These are phyloP conservation scores for Zalaria sp. DNA, from an alignment of 2,329 filamentous ascomycete species.

Conservation along the genomic window DNA sequence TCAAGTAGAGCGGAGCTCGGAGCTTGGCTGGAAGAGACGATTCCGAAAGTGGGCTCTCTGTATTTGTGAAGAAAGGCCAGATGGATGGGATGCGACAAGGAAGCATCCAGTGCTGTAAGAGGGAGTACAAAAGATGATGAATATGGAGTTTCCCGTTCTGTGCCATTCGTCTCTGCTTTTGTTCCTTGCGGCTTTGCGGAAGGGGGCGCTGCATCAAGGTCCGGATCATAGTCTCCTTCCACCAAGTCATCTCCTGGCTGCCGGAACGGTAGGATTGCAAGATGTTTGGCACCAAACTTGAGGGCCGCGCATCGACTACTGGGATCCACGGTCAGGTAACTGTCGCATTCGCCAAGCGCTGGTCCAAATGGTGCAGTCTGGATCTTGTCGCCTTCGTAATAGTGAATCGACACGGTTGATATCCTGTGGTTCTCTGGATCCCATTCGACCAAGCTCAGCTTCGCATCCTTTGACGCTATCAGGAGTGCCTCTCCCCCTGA, in stretches of 20 bases:
- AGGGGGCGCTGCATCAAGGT: slow-evolving; percentile 31
- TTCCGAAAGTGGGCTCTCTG: slow-evolving; percentile 91
- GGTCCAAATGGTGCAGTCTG: slow-evolving; percentile 71
- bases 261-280: slow-evolving; percentile 88
- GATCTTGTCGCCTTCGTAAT: slow-evolving; percentile 89
- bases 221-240: slow-evolving; percentile 82
- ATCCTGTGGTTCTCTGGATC: slow-evolving; percentile 67
- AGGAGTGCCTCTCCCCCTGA: slow-evolving; percentile 75
- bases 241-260: slow-evolving; percentile 76
- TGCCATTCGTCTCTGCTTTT: slow-evolving; percentile 19
- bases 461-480: slow-evolving; percentile 77
- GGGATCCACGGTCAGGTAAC: slow-evolving; percentile 76
- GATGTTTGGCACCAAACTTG: slow-evolving; percentile 76
- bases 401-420: slow-evolving; percentile 87
- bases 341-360: slow-evolving; percentile 60
- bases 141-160: slow-evolving; percentile 50
- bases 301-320: slow-evolving; percentile 86
- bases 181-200: slow-evolving; percentile 10
- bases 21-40: slow-evolving; percentile 64
- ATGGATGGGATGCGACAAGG: slow-evolving; percentile 76
- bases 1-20: slow-evolving; percentile 59
- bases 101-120: slow-evolving; percentile 75
- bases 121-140: slow-evolving; percentile 85
- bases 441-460: slow-evolving; percentile 89
- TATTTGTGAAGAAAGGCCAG: slow-evolving; percentile 93